A percentile compares a stretch with the other conserved stretches of the same genome.
phyloP scores from a whole-genome alignment of 805 yeast species.

The Wickerhamiella shivajii region DNA sequence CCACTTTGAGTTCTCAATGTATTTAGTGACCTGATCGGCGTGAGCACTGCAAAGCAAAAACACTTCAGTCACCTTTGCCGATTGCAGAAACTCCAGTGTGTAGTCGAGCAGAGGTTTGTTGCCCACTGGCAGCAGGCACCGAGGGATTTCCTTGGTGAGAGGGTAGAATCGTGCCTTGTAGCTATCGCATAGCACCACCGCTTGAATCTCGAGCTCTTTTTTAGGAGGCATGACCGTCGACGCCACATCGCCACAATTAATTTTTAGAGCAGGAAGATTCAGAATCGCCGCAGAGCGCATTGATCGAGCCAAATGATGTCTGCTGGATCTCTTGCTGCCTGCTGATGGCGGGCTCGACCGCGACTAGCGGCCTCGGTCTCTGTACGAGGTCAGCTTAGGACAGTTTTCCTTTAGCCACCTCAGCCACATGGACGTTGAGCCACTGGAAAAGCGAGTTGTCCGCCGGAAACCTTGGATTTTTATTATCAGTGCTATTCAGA shows the following conservation, averaged over 20 bases:
- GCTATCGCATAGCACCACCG: constrained; percentile 87
- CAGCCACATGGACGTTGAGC: constrained; percentile 15
- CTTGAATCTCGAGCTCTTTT: constrained; percentile 41
- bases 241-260: background rate
- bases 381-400: too few species aligned
- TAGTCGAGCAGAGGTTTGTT: constrained; percentile 90
- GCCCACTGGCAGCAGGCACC: constrained; percentile 85
- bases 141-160: constrained; percentile 65
- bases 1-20: constrained; percentile 43
- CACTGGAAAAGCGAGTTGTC: constrained; percentile 17
- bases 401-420: too few species aligned
- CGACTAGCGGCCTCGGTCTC: too few species aligned
- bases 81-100: constrained; percentile 85
- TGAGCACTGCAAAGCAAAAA: constrained; percentile 81
- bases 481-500: constrained; percentile 15
- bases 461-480: constrained; percentile 13
- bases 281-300: too few species aligned
- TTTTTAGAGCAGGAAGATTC: background rate
- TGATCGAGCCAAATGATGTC: too few species aligned
- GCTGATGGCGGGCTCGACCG: too few species aligned
- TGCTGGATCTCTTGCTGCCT: too few species aligned
- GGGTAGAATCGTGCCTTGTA: constrained; percentile 91
- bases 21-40: constrained; percentile 73
- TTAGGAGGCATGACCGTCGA: constrained; percentile 15
- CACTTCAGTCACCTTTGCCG: constrained; percentile 80